Base-by-base conservation (phyloP, 352 stramenopile genomes). In the Phytophthora agathidicida region DNA sequence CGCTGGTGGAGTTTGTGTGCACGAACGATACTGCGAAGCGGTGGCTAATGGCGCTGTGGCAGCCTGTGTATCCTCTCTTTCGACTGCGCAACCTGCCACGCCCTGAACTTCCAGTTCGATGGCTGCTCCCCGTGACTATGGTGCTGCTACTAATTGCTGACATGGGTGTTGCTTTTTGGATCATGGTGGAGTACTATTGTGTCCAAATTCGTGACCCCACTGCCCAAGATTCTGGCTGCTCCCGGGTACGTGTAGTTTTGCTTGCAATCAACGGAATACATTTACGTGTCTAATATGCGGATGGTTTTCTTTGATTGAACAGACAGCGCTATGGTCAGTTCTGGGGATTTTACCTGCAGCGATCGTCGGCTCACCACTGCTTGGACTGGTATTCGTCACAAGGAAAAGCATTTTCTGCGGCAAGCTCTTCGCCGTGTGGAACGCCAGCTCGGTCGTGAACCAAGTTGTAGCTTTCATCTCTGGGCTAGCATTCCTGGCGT, bases 101-200 rank as follows among this genome's bases (percentile, higher is more conserved):
- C 56, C 41, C 60, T 50, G 16, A 52, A 17, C 44, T 77, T 53
- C 39, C 63, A 43, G 42, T 35, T 57, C 67, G 52, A 1, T 86
- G 79, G 60, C 0, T 83, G 13, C 58, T 91, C 10, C 68, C 82
- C 7, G 46, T 83, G 14, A 42, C 50, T 30, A 66, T 93, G 62
- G 65, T 95, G 0, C n/a, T 83, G 23, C 60, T 93, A 5, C 42
- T 95, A n/a, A 68, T 89, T 19, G 56, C 70, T 13, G 86, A 95
- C 43, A 75, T 83, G 50, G 70, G 77, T 11, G 61, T 86, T 45
- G 71, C 75, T 9, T 89, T 93, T 54, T 91, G 77, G 78, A 78
- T 93, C 31, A 50, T 93, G 30, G 83, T 94, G 54, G 80, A 95
- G 65, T 95, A 85, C 43, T 94, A 89, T 65, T 95, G 86, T 65